Evolutionary conservation across 208 protist genomes (phyloP), one percentile per base, ranked within the genome.

Genomic region (Leishmania mexicana): DNA sequence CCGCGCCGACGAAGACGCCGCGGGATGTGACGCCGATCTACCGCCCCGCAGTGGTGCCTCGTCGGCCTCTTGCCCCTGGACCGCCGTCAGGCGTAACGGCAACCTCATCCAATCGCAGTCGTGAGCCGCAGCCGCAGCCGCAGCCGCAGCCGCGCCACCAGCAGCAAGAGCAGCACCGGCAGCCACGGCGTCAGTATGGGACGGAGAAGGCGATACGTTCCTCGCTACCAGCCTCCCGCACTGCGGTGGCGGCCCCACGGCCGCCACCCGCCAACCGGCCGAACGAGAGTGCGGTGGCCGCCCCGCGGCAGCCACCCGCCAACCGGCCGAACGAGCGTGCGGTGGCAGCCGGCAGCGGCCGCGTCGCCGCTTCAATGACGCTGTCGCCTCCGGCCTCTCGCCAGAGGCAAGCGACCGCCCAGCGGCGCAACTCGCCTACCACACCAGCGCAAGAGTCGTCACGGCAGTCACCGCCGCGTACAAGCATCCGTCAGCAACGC

Each of bases 1-100:
- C 68, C 45, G 67, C 79, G 57, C 57, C 53, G 5, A 21, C 42
- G 53, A 57, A 60, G 42, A 47, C 64, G 64, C 62, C 71, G 11
- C 81, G 68, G 64, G 54, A 65, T 42, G 78, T 71, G 13, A 57
- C 74, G 53, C 58, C 38, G 42, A 81, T 74, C 51, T 83, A 75
- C 73, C 79, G 62, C 38, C 75, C 51, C 71, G 74, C 84, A 60
- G 84, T 62, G 49, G 19, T 72, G 3, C 57, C 74, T 0, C 70
- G 77, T 35, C 75, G 77, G 3, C 62, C 76, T 54, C 75, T 79
- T 28, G 75, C 45, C 28, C 40, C 75, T 53, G n/a, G 24, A 42
- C 49, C 40, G 75, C 58, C 75, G 6, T 31, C 47, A 60, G 17
- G 47, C 21, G 72, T 53, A 8, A 15, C 31, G 47, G 35, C 53